phyloP scores from a whole-genome alignment of 371 early-diverging fungal species.

The Saksenaea oblongispora region DNA sequence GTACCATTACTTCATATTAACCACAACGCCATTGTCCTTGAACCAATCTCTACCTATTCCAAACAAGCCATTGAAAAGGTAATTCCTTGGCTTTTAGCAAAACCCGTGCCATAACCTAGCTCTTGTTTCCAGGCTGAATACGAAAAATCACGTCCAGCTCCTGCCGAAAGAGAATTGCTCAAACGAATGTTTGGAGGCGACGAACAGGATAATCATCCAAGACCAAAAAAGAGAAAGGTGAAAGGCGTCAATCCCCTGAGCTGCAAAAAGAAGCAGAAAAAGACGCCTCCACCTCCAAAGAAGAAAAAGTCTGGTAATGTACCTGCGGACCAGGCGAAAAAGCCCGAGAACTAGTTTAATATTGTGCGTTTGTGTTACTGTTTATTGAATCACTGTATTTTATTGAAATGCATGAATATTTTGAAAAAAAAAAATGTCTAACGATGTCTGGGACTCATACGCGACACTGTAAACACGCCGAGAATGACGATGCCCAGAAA shows the following conservation, averaged over 20 bases:
- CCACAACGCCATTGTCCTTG: slow-evolving; percentile 77
- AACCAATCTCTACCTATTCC: slow-evolving; percentile 68
- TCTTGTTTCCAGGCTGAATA: slow-evolving; percentile 13
- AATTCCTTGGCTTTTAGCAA: background rate
- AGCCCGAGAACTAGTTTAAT: background rate
- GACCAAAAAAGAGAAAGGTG: slow-evolving; percentile 31
- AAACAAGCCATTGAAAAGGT: slow-evolving; percentile 46
- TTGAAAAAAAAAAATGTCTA: slow-evolving; percentile 4
- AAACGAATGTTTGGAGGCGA: slow-evolving; percentile 32
- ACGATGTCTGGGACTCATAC: slow-evolving; percentile 14
- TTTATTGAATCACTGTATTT: background rate
- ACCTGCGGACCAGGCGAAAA: background rate
- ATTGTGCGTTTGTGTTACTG: background rate
- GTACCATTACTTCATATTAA: slow-evolving; percentile 87
- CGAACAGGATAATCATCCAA: background rate
- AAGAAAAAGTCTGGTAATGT: slow-evolving; percentile 24
- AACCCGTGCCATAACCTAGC: slow-evolving; percentile 1
- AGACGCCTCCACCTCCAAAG: slow-evolving; percentile 23
- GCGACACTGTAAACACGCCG: slow-evolving; percentile 54
- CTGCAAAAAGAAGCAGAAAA: slow-evolving; percentile 77
- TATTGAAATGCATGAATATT: slow-evolving; percentile 1
- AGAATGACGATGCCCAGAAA: slow-evolving; percentile 57
- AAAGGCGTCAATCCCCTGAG: slow-evolving; percentile 89
- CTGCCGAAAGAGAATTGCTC: slow-evolving; percentile 47
- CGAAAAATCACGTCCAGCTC: slow-evolving; percentile 60